Percentiles rank a stretch among this genome's conserved stretches.
phyloP scores from a whole-genome alignment of 345 rosid genomes.

The Hypericum androsaemum region DNA sequence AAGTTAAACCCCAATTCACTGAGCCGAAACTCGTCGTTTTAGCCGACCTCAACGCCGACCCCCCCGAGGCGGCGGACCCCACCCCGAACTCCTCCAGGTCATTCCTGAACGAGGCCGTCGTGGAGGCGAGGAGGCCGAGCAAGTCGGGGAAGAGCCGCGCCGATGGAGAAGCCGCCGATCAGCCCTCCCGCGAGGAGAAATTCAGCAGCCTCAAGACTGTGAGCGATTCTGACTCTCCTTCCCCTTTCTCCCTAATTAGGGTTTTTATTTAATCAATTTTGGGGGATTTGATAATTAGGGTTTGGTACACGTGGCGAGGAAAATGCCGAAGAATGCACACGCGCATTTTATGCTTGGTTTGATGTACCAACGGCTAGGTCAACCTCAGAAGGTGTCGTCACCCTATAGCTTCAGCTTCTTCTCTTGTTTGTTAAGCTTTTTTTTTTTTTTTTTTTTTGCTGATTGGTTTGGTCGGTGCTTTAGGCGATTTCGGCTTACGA shows the following conservation, averaged over 20 bases:
- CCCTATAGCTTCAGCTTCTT: conserved; percentile 9
- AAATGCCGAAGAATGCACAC: conserved; percentile 97
- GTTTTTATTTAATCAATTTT: background rate
- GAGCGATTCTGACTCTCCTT: conserved; percentile 18
- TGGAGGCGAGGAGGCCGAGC: conserved; percentile 44
- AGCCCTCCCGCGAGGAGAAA: conserved; percentile 82
- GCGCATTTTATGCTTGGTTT: conserved; percentile 91
- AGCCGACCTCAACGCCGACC: conserved; percentile 90
- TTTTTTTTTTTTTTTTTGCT: conserved; percentile 10
- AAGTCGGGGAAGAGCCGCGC: conserved; percentile 62
- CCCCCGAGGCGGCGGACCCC: conserved; percentile 70
- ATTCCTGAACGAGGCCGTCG: conserved; percentile 34
- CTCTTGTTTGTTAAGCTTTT: conserved; percentile 4
- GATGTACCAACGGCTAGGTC: conserved; percentile 88
- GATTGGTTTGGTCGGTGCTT: conserved; percentile 6
- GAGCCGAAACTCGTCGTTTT: conserved; percentile 45
- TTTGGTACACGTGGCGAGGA: conserved; percentile 81
- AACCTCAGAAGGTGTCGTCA: conserved; percentile 65
- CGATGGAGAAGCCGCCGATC: conserved; percentile 69
- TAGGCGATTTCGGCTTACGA: conserved; percentile 84
- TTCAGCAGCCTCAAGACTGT: conserved; percentile 95
- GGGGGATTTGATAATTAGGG: conserved; percentile 38
- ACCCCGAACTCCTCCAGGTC: conserved; percentile 42
- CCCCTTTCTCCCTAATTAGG: background rate
- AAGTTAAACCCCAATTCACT: too few relatives aligned